Evolutionary conservation across 331 rosid species (phyloP), one percentile per base, ranked within the genome.

Genomic region (Quercus tomentella): DNA sequence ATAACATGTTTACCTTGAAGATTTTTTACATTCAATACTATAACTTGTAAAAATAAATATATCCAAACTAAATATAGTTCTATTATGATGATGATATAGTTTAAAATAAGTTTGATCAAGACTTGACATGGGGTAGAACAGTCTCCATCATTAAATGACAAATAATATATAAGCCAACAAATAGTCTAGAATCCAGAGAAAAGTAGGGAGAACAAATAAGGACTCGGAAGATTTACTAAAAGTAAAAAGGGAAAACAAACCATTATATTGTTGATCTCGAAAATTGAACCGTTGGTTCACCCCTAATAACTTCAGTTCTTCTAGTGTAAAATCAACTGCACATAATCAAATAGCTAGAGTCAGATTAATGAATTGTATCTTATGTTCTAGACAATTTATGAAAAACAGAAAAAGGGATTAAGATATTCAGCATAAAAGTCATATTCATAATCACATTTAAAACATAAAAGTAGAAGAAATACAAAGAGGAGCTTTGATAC

Each of bases 311-410:
- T 88, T 86, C 54, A 96, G 67, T 81, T 96, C 99, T 77, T 91
- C n/a, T 4, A 91, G n/a, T 3, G 97, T 90, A 84, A 96, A 96
- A 84, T 96, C 99, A 89, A 93, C 99, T 96, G 89, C 85, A 71
- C 26, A 75, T 15, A 66, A 75, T 68, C 68, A 65, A 70, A 79
- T 7, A 25, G 15, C 55, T 55, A 25, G 0, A 49, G 0, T 49
- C 55, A 0, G 55, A 49, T 49, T 12, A 6, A 49, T 49, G 55
- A 49, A 49, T 49, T 49, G 17, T 49, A 49, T 49, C 55, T 49
- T 14, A 3, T 49, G 55, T 49, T 14, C 18, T 14, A 4, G 55
- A 49, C 4, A 49, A 49, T 49, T 11, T 49, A 12, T 49, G 55
- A 49, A 3, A 49, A 49, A 49, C 55, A 49, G 55, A 14, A 49